Evolutionary conservation across 1,284 basidiomycete genomes (phyloP), one percentile per base, ranked within the genome.

Genomic region (Boletus hoseneyae): DNA sequence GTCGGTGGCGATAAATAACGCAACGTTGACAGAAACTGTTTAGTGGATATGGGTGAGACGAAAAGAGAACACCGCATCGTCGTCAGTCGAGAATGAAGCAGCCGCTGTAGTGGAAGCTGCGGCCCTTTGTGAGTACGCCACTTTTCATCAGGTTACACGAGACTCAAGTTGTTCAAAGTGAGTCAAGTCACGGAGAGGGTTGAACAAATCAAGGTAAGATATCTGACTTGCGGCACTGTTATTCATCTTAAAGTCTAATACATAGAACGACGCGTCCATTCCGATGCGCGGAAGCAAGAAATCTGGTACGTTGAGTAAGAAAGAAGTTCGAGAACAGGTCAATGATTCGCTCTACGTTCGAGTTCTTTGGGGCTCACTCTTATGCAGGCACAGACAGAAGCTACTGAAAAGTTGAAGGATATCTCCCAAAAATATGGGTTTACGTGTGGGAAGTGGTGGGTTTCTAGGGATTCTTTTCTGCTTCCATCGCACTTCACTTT

Each of bases 31-130:
- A 1, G 2, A 15, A 11, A 10, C 9, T 11, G 13, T 34, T 34
- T 55, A 86, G 84, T 86, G 85, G 85, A 76, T 86, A 47, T 87
- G 84, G 84, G 80, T 83, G 6, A 60, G 59, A 50, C 71, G 72
- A 30, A 59, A 70, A 25, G 59, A 64, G 34, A 48, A 62, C 3
- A 37, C 33, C 2, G 59, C 58, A 27, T 49, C 64, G 9, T 47
- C 50, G 10, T 62, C 61, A 9, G 29, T 52, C 46, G 44, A 57
- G 38, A 34, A 42, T 18, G 35, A 52, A 39, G 65, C 60, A 6
- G 66, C 63, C 23, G 80, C 83, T 7, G 49, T 72, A 0, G 57
- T 68, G 38, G 82, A 83, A 60, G 83, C 77, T 8, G 55, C 63
- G 1, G 54, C 60, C 12, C 48, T 79, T 18, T 60, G 85, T 87